These are phyloP conservation scores for Ananas comosus DNA, from an alignment of 176 grass and related monocot species.

Conservation along the genomic window DNA sequence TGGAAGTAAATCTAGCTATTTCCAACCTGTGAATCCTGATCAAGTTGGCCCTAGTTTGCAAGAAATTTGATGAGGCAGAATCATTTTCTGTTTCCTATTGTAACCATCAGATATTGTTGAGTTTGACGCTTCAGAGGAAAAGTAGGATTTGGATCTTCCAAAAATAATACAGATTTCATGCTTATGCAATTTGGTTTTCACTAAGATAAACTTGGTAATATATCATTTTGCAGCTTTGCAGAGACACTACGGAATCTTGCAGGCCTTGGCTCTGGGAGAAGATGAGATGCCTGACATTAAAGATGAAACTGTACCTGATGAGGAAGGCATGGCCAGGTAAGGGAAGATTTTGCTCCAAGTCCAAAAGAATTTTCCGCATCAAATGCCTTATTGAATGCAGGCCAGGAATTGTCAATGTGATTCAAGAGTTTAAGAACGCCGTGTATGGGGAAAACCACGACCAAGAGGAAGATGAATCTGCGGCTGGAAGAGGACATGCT, in stretches of 20 bases:
- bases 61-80: no score
- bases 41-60: no score
- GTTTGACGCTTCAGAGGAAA: neutral
- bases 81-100: no score
- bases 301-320: constrained; percentile 83
- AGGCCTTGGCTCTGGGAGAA: constrained; percentile 81
- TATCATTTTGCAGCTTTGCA: constrained; percentile 58
- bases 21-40: no score
- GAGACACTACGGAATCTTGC: constrained; percentile 87
- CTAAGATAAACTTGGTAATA: constrained; percentile 6
- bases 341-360: neutral
- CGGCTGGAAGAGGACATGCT: constrained; percentile 28
- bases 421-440: constrained; percentile 69
- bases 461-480: constrained; percentile 60
- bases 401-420: constrained; percentile 51
- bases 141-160: neutral
- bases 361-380: neutral
- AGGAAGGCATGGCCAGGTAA: constrained; percentile 74
- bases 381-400: constrained; percentile 22
- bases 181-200: neutral
- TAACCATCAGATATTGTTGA: neutral
- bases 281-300: constrained; percentile 93
- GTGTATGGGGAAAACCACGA: constrained; percentile 86
- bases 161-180: neutral
- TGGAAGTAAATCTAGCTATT: no score